These are phyloP conservation scores for Zygosaccharomyces pseudobailii DNA, from an alignment of 1,139 yeast species.

Conservation along the genomic window DNA sequence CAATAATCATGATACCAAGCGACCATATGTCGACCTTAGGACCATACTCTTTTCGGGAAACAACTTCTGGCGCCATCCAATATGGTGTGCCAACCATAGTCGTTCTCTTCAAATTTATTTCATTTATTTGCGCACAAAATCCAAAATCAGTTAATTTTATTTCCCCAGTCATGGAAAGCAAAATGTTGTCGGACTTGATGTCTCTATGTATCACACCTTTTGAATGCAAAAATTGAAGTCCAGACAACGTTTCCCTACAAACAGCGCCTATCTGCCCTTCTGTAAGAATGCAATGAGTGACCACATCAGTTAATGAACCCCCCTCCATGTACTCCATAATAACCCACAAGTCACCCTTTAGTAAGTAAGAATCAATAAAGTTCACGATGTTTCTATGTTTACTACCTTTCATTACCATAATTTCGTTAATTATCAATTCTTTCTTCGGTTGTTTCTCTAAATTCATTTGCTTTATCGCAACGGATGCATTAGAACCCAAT, in stretches of 20 bases:
- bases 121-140: constrained; percentile 92
- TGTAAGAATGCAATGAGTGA: constrained; percentile 89
- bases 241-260: constrained; percentile 82
- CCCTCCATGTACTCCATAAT: constrained; percentile 99
- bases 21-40: constrained; percentile 98
- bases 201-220: constrained; percentile 96
- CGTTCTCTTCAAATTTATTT: constrained; percentile 76
- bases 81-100: constrained; percentile 99
- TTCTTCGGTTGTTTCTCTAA: constrained; percentile 91
- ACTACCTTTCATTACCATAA: constrained; percentile 88
- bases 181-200: constrained; percentile 88
- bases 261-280: constrained; percentile 98
- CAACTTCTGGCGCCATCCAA: constrained; percentile 99
- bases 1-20: constrained; percentile 94
- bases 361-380: constrained; percentile 76
- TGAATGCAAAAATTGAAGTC: constrained; percentile 80
- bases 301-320: constrained; percentile 92
- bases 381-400: constrained; percentile 90
- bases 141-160: constrained; percentile 83
- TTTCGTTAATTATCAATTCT: constrained; percentile 89
- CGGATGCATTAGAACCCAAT: constrained; percentile 53
- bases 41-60: constrained; percentile 88
- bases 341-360: constrained; percentile 82
- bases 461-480: constrained; percentile 95
- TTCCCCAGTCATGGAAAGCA: constrained; percentile 76